phyloP scores from a whole-genome alignment of 2,329 filamentous ascomycete species.

The Epichloe aotearoae region DNA sequence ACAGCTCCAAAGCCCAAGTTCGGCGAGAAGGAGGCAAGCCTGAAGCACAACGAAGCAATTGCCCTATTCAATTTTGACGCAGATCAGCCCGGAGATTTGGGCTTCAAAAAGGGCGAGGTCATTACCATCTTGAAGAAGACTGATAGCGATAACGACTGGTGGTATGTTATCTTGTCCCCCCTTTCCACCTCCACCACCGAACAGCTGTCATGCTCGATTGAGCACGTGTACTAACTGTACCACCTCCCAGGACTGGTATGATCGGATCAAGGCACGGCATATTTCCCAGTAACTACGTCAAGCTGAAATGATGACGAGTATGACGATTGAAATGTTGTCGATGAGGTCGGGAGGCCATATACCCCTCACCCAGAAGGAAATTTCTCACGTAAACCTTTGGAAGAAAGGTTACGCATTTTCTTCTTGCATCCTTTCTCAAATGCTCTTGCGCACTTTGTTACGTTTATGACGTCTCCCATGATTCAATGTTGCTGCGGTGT shows the following conservation, averaged over 20 bases:
- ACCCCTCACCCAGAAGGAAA: background rate
- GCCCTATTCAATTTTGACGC: conserved; percentile 91
- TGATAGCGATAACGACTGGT: conserved; percentile 91
- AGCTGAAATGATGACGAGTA: conserved; percentile 40
- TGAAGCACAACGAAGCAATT: conserved; percentile 68
- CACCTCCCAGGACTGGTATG: conserved; percentile 59
- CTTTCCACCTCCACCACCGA: conserved; percentile 1
- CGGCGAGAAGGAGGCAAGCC: conserved; percentile 36
- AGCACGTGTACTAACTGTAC: background rate
- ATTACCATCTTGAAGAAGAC: conserved; percentile 93
- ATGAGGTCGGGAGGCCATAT: background rate
- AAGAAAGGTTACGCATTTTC: too few relatives aligned
- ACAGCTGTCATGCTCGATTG: background rate
- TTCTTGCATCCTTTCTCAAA: too few relatives aligned
- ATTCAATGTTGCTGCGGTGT: background rate
- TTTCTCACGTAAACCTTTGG: too few relatives aligned
- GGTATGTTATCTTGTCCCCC: conserved; percentile 36
- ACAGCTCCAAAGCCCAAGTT: conserved; percentile 86
- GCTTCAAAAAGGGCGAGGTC: conserved; percentile 93
- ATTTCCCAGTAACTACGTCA: conserved; percentile 75
- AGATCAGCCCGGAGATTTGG: conserved; percentile 81
- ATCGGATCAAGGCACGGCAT: conserved; percentile 78
- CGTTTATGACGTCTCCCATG: background rate
- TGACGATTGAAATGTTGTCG: conserved; percentile 11
- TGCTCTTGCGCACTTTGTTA: too few relatives aligned